A percentile compares a stretch with the other conserved stretches of the same genome.
These are phyloP conservation scores for Tillandsia fasciculata DNA, from an alignment of 176 grass and related monocot species.

Conservation along the genomic window DNA sequence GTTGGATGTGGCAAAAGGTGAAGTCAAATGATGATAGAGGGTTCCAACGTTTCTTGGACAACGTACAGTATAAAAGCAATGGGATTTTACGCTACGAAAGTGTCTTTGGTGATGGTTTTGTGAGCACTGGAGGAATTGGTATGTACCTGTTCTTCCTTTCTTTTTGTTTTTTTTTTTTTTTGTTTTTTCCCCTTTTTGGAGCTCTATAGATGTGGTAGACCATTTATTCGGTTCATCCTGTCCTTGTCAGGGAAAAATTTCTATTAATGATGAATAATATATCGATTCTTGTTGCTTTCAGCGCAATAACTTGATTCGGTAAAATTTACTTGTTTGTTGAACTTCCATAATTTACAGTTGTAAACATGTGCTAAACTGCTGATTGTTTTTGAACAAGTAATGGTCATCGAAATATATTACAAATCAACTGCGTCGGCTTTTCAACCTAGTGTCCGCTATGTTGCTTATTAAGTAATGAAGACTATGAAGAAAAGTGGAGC, in stretches of 20 bases:
- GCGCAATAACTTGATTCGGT: neutral
- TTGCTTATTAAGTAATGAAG: neutral
- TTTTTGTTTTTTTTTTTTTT: neutral
- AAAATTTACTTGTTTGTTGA: neutral
- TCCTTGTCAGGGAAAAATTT: neutral
- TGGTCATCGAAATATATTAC: neutral
- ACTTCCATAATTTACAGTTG: neutral
- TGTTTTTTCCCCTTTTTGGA: neutral
- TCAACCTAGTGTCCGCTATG: neutral
- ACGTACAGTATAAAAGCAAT: slow-evolving; percentile 86
- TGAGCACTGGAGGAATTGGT: slow-evolving; percentile 94
- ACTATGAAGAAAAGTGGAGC: neutral
- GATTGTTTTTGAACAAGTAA: no score
- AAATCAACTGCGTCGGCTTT: neutral
- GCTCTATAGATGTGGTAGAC: neutral
- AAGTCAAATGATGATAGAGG: slow-evolving; percentile 70
- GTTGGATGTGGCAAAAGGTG: slow-evolving; percentile 85
- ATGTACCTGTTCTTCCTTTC: neutral
- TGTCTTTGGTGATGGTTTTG: slow-evolving; percentile 86
- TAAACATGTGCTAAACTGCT: neutral
- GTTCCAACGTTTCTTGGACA: slow-evolving; percentile 93
- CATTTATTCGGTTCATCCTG: neutral
- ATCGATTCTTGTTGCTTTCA: no score
- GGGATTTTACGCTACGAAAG: slow-evolving; percentile 90
- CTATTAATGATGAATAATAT: no score